Percentiles rank a stretch among this genome's conserved stretches.
Evolutionary conservation across 2,329 filamentous ascomycete species (phyloP).

Genomic region (Huntiella decipiens): DNA sequence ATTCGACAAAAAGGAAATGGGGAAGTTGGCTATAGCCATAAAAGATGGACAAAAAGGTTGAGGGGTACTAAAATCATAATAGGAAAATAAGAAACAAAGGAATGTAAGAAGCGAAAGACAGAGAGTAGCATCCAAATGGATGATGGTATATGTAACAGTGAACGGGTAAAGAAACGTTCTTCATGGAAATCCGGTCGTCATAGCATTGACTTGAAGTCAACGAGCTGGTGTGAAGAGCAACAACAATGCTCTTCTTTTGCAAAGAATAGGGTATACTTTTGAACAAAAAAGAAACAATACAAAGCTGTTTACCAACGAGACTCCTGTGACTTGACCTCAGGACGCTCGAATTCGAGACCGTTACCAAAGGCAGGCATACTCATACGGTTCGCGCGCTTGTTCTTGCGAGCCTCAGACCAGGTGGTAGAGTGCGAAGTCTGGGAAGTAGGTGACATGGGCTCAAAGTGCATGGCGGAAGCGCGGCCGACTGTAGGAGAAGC

Average conservation of each 20-base stretch:
- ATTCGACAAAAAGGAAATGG: background rate
- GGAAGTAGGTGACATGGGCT: constrained; percentile 1
- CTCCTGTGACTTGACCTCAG: background rate
- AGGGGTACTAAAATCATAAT: background rate
- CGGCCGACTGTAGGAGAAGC: background rate
- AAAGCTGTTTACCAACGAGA: background rate
- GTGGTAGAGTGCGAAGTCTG: constrained; percentile 1
- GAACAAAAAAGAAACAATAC: constrained; percentile 1
- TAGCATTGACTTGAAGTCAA: constrained; percentile 3
- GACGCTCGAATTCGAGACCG: background rate
- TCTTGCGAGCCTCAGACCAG: constrained; percentile 1
- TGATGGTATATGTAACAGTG: background rate
- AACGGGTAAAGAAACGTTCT: constrained; percentile 1
- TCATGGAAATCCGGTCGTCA: constrained; percentile 2
- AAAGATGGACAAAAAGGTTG: background rate
- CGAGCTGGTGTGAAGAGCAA: background rate
- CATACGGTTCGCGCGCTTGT: constrained; percentile 6
- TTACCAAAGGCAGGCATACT: constrained; percentile 9
- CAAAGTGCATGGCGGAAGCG: constrained; percentile 6
- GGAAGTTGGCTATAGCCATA: background rate
- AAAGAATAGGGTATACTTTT: background rate
- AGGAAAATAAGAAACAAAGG: background rate
- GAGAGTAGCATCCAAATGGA: background rate
- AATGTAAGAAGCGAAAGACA: constrained; percentile 2
- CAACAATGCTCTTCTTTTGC: too few species aligned